Evolutionary conservation across 805 yeast genomes (phyloP), one percentile per base, ranked within the genome.

Genomic region (Priceomyces haplophilus): DNA sequence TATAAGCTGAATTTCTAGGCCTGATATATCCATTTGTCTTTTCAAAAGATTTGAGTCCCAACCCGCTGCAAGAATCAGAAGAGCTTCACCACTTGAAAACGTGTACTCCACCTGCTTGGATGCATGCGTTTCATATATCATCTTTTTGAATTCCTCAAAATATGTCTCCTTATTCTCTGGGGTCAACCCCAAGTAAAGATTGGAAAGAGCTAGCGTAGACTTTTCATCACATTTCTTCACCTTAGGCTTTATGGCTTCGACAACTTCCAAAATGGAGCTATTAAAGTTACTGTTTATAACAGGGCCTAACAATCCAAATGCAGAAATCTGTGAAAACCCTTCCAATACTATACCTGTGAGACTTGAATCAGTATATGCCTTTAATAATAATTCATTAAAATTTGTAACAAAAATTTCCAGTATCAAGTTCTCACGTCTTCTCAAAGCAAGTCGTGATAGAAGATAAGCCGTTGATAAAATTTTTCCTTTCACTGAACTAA

Each of bases 81-180:
- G 62, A 0, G 96, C 89, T 57, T 91, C 98, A 41, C 98, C 97
- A 37, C 83, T 75, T 0, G 88, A 73, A 50, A 91, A 88, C 16
- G 84, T 63, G 39, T 71, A 78, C 46, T 91, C 97, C n/a, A 80
- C 69, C 46, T 85, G 88, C 48, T 85, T 88, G 0, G 88, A 76
- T 3, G 56, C 59, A 56, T 84, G 82, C 0, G 85, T 73, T 3
- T 77, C 82, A 51, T 73, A 80, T 1, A 88, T 53, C 1, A 61
- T 50, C 7, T 68, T 57, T 35, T 83, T 76, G 42, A 67, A 69
- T 1, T 67, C 56, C 8, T 52, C 49, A 13, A 66, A 59, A 3
- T 42, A 50, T 6, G 42, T 49, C 2, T 51, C 53, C 3, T 25
- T 33, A 19, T 23, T 13, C 11, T 47, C 42, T 2, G 40, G 21